phyloP scores from a whole-genome alignment of 345 rosid species.

The Eucalyptus pumila region DNA sequence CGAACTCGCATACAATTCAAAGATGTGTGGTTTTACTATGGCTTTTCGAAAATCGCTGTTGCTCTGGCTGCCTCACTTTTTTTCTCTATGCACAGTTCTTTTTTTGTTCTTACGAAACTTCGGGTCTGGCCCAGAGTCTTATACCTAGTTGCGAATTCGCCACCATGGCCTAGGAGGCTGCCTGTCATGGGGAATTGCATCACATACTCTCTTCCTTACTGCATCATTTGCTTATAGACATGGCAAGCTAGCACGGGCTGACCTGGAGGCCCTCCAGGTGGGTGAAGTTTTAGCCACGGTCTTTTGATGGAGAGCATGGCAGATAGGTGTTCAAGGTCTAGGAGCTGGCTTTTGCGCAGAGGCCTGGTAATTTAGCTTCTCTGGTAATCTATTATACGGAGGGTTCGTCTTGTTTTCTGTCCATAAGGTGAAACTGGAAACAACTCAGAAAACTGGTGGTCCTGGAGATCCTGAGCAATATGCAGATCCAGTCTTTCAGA shows the following conservation, averaged over 20 bases:
- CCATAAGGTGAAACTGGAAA: neutral
- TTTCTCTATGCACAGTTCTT: neutral
- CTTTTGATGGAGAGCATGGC: constrained; percentile 4
- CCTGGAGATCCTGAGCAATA: neutral
- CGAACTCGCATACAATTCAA: neutral
- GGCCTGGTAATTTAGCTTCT: constrained; percentile 2
- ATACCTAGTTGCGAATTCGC: too few species aligned
- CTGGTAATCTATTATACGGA: neutral
- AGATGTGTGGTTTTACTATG: neutral
- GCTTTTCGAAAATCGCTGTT: too few species aligned
- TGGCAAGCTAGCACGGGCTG: constrained; percentile 6
- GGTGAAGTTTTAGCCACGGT: constrained; percentile 1
- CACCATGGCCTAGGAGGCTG: constrained; percentile 2
- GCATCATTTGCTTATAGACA: neutral
- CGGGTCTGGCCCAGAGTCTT: neutral
- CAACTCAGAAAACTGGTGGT: neutral
- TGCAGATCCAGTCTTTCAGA: neutral
- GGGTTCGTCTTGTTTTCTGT: neutral
- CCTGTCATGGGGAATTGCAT: constrained; percentile 11
- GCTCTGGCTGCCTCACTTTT: neutral
- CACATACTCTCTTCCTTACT: constrained; percentile 1
- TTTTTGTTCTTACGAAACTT: too few species aligned
- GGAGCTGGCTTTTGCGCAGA: neutral
- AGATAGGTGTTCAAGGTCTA: neutral
- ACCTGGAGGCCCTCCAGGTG: neutral